These are phyloP conservation scores for Lactarius vividus DNA, from an alignment of 768 basidiomycete genomes.

Conservation along the genomic window DNA sequence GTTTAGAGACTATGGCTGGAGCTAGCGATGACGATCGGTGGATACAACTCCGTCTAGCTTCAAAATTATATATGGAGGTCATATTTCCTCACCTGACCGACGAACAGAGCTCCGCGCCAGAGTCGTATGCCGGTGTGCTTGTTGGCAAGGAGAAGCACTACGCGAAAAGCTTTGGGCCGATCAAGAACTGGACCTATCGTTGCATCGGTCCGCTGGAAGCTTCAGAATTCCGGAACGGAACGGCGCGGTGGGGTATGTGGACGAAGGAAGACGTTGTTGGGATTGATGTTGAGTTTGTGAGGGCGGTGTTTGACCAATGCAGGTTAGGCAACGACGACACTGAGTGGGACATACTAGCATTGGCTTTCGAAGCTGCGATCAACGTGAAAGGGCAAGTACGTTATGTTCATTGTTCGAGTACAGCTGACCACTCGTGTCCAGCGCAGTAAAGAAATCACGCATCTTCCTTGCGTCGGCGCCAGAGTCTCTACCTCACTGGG, in stretches of 20 bases:
- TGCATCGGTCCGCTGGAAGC: conserved; percentile 56
- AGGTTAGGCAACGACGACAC: conserved; percentile 46
- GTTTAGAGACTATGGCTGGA: conserved; percentile 41
- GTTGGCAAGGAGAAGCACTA: conserved; percentile 67
- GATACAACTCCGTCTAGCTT: conserved; percentile 49
- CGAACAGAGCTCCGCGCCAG: conserved; percentile 42
- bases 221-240: conserved; percentile 36
- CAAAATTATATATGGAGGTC: conserved; percentile 43
- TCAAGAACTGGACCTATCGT: conserved; percentile 62
- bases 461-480: conserved; percentile 52
- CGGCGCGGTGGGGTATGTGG: conserved; percentile 44
- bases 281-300: conserved; percentile 50
- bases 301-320: conserved; percentile 58
- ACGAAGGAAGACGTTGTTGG: conserved; percentile 46
- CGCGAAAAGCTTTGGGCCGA: conserved; percentile 58
- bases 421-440: conserved; percentile 31
- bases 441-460: conserved; percentile 70
- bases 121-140: conserved; percentile 62
- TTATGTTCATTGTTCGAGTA: background rate
- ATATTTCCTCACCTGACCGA: conserved; percentile 49
- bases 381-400: conserved; percentile 53
- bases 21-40: conserved; percentile 62
- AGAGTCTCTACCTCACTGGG: conserved; percentile 65
- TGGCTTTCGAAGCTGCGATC: conserved; percentile 66
- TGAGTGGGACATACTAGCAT: conserved; percentile 62